Percentiles rank a stretch among this genome's conserved stretches.
phyloP scores from a whole-genome alignment of 345 rosid species.

The Populus nigra region DNA sequence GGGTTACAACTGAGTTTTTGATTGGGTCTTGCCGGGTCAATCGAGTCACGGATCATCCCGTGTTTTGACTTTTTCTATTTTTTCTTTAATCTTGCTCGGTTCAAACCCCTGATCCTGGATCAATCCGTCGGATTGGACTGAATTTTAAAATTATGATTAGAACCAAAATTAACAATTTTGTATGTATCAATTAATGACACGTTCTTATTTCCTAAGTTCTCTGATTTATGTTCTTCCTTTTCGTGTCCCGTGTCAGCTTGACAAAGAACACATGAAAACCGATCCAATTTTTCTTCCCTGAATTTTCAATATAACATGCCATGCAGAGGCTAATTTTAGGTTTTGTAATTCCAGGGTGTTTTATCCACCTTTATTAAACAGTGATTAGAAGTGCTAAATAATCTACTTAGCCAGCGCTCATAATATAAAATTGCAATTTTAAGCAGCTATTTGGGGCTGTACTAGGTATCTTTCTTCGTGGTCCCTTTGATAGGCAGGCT shows the following conservation, averaged over 20 bases:
- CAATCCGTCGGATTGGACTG: too few relatives aligned
- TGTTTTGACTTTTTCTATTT: too few relatives aligned
- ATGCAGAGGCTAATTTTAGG: neutral
- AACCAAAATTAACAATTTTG: conserved; percentile 3
- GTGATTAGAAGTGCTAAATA: neutral
- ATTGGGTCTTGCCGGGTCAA: too few relatives aligned
- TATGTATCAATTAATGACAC: neutral
- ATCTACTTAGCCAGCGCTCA: neutral
- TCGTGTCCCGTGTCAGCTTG: neutral
- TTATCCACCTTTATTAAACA: neutral
- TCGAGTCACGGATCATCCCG: too few relatives aligned
- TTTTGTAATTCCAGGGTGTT: neutral
- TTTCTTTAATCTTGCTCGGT: too few relatives aligned
- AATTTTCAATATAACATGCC: too few relatives aligned
- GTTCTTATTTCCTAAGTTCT: neutral
- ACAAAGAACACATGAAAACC: neutral
- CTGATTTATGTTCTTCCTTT: neutral
- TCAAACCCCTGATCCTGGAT: too few relatives aligned
- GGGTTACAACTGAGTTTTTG: too few relatives aligned
- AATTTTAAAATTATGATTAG: too few relatives aligned
- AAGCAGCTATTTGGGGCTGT: neutral
- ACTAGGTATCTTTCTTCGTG: too few relatives aligned
- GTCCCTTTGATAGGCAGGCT: too few relatives aligned
- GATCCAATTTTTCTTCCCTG: neutral
- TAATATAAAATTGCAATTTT: neutral